phyloP scores from a whole-genome alignment of 225 moss, liverwort and hornwort species.

The Marchantia paleacea region DNA sequence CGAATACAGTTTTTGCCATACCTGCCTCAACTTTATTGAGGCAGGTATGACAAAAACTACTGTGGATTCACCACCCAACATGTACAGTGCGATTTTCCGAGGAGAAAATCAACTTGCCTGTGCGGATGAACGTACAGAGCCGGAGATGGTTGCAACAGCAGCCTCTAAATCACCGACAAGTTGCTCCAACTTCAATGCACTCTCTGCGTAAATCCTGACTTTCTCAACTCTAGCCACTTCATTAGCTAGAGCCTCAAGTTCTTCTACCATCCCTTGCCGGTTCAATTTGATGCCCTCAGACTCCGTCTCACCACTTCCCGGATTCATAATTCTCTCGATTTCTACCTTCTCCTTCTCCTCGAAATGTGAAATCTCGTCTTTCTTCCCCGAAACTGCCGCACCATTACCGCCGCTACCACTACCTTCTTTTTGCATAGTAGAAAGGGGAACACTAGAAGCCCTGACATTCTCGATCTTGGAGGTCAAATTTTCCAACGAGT shows the following conservation, averaged over 20 bases:
- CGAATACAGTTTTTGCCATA: too few relatives aligned
- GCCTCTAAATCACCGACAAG: constrained; percentile 82
- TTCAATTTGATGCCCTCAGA: background rate
- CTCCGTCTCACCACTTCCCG: background rate
- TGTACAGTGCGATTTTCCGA: background rate
- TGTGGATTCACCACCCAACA: too few relatives aligned
- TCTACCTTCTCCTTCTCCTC: constrained; percentile 27
- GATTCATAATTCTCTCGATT: constrained; percentile 29
- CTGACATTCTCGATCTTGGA: constrained; percentile 33
- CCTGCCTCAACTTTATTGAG: too few relatives aligned
- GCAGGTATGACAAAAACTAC: too few relatives aligned
- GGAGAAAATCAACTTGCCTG: constrained; percentile 30
- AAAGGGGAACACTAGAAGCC: constrained; percentile 23
- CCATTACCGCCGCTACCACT: background rate
- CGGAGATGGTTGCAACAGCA: constrained; percentile 57
- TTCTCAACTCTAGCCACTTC: constrained; percentile 74
- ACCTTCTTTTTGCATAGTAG: constrained; percentile 14
- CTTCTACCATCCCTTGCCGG: constrained; percentile 37
- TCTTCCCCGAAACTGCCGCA: background rate
- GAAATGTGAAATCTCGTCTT: constrained; percentile 6
- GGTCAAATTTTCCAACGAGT: constrained; percentile 25
- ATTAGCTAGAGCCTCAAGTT: constrained; percentile 54
- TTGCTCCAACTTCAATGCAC: constrained; percentile 72
- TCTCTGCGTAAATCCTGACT: constrained; percentile 64
- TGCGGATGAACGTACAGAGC: constrained; percentile 31